Conservation (phyloP, 345 rosid species). For the Psidium friedrichsthalianum region DNA sequence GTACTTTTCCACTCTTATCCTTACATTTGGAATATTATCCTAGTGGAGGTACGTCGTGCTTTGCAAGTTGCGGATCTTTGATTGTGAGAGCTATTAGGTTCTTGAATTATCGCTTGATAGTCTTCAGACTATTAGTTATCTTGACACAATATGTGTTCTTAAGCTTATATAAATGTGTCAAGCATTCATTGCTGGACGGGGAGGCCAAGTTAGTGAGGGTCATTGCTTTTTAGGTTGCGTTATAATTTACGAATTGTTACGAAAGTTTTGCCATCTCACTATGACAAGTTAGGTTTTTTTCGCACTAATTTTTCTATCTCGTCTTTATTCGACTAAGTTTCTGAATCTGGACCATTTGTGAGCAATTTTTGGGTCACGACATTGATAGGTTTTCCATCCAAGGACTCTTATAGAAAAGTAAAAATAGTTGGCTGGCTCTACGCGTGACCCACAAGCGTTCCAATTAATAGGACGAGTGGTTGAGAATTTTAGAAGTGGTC, state of each 20-base stretch:
- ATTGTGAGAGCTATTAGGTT: background rate
- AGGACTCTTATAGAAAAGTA: background rate
- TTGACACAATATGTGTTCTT: background rate
- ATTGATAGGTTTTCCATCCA: background rate
- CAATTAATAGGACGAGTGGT: background rate
- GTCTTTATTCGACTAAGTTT: background rate
- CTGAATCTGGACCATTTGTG: background rate
- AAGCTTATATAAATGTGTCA: background rate
- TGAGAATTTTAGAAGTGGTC: background rate
- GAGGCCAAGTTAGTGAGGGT: background rate
- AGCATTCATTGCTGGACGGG: background rate
- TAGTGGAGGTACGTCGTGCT: background rate
- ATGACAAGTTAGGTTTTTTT: background rate
- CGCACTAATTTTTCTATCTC: background rate
- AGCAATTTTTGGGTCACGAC: background rate
- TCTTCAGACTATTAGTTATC: background rate
- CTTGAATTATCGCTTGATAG: background rate
- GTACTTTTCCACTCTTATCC: background rate
- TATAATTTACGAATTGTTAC: background rate
- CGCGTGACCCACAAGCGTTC: background rate
- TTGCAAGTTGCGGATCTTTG: background rate
- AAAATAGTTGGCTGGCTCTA: background rate
- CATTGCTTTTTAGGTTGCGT: background rate
- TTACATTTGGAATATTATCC: background rate
- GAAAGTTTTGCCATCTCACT: background rate